These are phyloP conservation scores for Leptographium radiaticola DNA, from an alignment of 2,329 filamentous ascomycete genomes.

Conservation along the genomic window DNA sequence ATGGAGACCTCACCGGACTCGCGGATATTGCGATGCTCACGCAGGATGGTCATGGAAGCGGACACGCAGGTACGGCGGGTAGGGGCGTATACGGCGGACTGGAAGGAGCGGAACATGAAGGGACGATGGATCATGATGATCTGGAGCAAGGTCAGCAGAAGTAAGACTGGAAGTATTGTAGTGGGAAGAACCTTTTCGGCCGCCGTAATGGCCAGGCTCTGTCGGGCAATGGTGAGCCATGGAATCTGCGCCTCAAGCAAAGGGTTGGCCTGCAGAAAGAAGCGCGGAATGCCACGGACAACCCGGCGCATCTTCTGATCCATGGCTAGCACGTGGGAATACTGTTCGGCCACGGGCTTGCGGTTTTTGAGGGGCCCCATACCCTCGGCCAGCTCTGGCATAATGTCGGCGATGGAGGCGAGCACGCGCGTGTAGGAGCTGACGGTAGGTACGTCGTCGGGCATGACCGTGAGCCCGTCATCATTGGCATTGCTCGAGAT, in stretches of 20 bases:
- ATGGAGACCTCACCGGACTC: constrained; percentile 12
- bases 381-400: constrained; percentile 18
- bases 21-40: constrained; percentile 13
- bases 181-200: constrained; percentile 19
- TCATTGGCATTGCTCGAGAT: constrained; percentile 21
- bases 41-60: constrained; percentile 22
- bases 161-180: not conserved
- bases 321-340: constrained; percentile 19
- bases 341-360: constrained; percentile 17
- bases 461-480: constrained; percentile 11
- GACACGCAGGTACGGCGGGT: constrained; percentile 22
- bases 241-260: constrained; percentile 14
- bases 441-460: constrained; percentile 8
- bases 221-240: constrained; percentile 21
- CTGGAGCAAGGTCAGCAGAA: not conserved
- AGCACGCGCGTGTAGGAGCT: constrained; percentile 17
- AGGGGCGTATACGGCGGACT: constrained; percentile 15
- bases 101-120: constrained; percentile 20
- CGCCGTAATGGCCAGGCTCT: constrained; percentile 23
- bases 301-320: constrained; percentile 20
- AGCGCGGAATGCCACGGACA: constrained; percentile 19
- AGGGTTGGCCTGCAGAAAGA: constrained; percentile 16
- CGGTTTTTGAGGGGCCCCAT: constrained; percentile 18
- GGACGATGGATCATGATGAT: constrained; percentile 26
- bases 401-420: constrained; percentile 17